phyloP scores from a whole-genome alignment of 75 land plant genomes.

The Selaginella tamariscina region DNA sequence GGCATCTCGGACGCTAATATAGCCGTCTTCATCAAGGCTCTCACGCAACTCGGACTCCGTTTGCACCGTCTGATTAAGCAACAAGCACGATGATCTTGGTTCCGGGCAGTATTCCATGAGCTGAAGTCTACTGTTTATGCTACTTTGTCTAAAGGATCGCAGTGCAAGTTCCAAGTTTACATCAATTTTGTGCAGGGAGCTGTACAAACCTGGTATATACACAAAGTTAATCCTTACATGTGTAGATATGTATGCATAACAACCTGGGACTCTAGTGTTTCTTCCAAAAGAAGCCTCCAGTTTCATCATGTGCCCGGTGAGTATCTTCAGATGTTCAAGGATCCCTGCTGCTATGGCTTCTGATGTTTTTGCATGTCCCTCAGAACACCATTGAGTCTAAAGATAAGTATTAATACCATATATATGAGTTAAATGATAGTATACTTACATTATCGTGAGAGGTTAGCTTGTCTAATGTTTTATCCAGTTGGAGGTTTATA shows the following conservation, averaged over 20 bases:
- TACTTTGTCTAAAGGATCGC: background rate
- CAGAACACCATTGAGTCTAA: background rate
- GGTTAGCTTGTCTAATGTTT: background rate
- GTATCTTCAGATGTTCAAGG: background rate
- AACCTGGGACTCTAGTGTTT: background rate
- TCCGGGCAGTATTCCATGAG: background rate
- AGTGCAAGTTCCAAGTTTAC: background rate
- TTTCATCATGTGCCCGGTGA: slow-evolving; percentile 3
- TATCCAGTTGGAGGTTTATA: background rate
- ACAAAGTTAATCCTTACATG: no score
- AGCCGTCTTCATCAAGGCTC: background rate
- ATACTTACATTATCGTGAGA: background rate
- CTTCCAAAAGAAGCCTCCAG: slow-evolving; percentile 5
- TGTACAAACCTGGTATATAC: background rate
- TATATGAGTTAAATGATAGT: no score
- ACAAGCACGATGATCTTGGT: background rate
- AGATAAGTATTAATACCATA: no score
- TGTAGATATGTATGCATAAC: no score
- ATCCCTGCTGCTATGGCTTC: slow-evolving; percentile 10
- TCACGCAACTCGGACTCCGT: background rate
- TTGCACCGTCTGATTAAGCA: background rate
- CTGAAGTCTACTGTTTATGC: background rate
- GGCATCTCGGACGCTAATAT: background rate
- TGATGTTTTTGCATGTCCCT: background rate
- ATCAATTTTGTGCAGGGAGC: background rate